phyloP scores from a whole-genome alignment of 768 basidiomycete species.

The Boletellus ananiceps region DNA sequence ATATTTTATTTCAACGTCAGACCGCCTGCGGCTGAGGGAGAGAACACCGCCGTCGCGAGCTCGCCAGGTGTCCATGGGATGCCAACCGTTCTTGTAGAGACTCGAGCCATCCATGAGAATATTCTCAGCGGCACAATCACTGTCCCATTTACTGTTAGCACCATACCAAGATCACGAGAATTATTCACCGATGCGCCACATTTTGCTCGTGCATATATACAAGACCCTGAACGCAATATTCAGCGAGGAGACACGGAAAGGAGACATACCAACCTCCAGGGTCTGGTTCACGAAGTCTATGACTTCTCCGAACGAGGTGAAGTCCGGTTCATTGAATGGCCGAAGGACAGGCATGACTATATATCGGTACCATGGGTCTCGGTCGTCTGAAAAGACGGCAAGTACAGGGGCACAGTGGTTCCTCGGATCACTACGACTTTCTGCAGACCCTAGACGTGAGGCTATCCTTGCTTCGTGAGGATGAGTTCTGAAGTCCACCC shows the following conservation, averaged over 20 bases:
- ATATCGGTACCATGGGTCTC: constrained; percentile 12
- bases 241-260: neutral
- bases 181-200: constrained; percentile 33
- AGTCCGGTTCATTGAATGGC: constrained; percentile 19
- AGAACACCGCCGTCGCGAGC: constrained; percentile 16
- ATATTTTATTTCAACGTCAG: constrained; percentile 26
- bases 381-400: constrained; percentile 10
- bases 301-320: constrained; percentile 23
- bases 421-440: neutral
- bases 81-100: constrained; percentile 27
- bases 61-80: constrained; percentile 12
- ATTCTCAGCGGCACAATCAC: constrained; percentile 27
- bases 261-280: constrained; percentile 14
- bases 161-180: no score
- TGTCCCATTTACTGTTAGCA: neutral
- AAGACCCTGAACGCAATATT: constrained; percentile 23
- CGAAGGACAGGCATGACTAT: constrained; percentile 29
- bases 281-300: constrained; percentile 28
- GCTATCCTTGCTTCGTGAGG: constrained; percentile 4
- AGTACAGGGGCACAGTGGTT: constrained; percentile 27
- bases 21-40: constrained; percentile 20
- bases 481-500: neutral
- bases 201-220: constrained; percentile 33
- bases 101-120: constrained; percentile 29
- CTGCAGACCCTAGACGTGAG: neutral